Percentiles rank a stretch among this genome's conserved stretches.
Evolutionary conservation across 345 rosid genomes (phyloP).

Genomic region (Leavenworthia alabamica): DNA sequence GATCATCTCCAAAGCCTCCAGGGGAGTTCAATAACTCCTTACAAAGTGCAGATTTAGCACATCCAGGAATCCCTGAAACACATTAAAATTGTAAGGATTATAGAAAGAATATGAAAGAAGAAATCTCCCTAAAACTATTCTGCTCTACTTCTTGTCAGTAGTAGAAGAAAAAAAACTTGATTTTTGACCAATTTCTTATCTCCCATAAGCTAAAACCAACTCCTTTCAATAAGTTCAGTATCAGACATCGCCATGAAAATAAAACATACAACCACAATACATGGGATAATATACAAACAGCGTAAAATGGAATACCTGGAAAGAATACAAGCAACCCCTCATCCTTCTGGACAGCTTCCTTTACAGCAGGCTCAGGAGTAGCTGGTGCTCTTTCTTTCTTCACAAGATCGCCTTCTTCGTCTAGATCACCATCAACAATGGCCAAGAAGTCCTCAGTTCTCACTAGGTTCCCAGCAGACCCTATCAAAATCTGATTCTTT

Average conservation of each 20-base stretch:
- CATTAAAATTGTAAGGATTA: background rate
- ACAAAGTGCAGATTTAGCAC: slow-evolving; percentile 97
- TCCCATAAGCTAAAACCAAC: background rate
- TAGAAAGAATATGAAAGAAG: background rate
- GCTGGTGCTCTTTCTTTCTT: slow-evolving; percentile 42
- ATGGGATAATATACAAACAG: background rate
- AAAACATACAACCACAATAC: background rate
- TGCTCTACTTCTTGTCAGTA: slow-evolving; percentile 2
- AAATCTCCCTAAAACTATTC: background rate
- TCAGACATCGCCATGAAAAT: background rate
- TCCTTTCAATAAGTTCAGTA: background rate
- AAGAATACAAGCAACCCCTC: slow-evolving; percentile 85
- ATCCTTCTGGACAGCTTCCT: slow-evolving; percentile 54
- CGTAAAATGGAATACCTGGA: slow-evolving; percentile 54
- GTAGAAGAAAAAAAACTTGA: background rate
- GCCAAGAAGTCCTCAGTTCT: slow-evolving; percentile 79
- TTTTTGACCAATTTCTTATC: background rate
- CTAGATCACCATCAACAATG: slow-evolving; percentile 59
- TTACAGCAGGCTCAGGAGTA: slow-evolving; percentile 39
- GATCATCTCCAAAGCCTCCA: slow-evolving; percentile 75
- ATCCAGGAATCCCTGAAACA: slow-evolving; percentile 85
- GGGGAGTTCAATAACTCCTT: slow-evolving; percentile 65
- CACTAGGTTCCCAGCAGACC: slow-evolving; percentile 82
- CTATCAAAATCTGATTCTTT: slow-evolving; percentile 68
- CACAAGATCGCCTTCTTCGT: slow-evolving; percentile 90